Percentiles rank a stretch among this genome's conserved stretches.
Evolutionary conservation across 768 basidiomycete genomes (phyloP).

Genomic region (Russula brevipes): DNA sequence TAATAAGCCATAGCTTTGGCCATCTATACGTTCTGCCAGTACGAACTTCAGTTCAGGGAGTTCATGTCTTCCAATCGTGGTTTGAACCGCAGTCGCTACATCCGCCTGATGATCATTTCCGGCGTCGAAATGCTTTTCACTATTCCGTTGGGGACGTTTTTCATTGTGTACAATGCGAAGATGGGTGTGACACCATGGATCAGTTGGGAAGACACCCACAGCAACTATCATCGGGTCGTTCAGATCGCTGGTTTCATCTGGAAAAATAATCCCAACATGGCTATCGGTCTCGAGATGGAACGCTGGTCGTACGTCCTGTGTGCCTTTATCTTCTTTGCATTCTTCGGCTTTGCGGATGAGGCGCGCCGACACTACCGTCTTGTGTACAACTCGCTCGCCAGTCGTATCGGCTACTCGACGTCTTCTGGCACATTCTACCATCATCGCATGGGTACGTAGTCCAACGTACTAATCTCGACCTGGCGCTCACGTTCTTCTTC

Average conservation of each 20-base stretch:
- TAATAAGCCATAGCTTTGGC: conserved; percentile 9
- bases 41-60: conserved; percentile 29
- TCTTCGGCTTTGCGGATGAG: conserved; percentile 53
- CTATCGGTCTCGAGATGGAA: conserved; percentile 30
- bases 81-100: conserved; percentile 46
- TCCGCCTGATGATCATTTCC: conserved; percentile 36
- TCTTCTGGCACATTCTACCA: not conserved
- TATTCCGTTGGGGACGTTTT: conserved; percentile 32
- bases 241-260: conserved; percentile 38
- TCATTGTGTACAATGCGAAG: conserved; percentile 30
- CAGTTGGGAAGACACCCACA: conserved; percentile 39
- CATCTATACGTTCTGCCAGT: conserved; percentile 28
- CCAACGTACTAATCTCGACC: not conserved
- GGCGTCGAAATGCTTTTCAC: conserved; percentile 33
- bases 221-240: conserved; percentile 39
- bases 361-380: conserved; percentile 38
- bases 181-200: conserved; percentile 30
- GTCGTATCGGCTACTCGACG: conserved; percentile 28
- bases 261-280: conserved; percentile 27
- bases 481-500: not conserved
- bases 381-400: conserved; percentile 29
- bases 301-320: conserved; percentile 41
- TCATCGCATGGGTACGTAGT: conserved; percentile 12
- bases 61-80: conserved; percentile 29
- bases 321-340: conserved; percentile 43